phyloP scores from a whole-genome alignment of 225 moss, liverwort and hornwort species.

The Climacium dendroides region DNA sequence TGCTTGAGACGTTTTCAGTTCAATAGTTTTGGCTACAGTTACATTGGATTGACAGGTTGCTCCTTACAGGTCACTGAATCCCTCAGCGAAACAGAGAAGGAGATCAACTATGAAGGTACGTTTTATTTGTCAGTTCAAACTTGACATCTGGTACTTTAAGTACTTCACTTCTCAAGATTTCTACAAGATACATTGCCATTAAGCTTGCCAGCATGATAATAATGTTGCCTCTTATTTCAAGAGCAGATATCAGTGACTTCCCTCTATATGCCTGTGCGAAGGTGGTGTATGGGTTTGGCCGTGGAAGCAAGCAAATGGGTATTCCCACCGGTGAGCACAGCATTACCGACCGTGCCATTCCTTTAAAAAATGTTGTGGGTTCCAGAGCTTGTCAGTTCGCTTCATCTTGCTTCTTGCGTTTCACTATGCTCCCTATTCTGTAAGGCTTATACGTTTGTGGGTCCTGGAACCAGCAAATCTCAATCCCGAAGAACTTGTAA shows the following conservation, averaged over 20 bases:
- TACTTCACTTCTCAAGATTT: background rate
- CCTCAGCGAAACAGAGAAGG: background rate
- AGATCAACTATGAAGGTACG: constrained; percentile 21
- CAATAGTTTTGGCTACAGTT: background rate
- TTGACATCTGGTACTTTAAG: background rate
- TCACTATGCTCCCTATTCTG: background rate
- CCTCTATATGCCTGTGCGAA: constrained; percentile 55
- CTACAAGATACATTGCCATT: background rate
- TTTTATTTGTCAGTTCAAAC: background rate
- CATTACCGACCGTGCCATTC: background rate
- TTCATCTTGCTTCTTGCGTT: background rate
- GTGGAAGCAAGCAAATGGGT: constrained; percentile 91
- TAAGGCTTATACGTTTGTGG: background rate
- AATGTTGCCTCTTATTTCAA: background rate
- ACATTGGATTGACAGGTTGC: background rate
- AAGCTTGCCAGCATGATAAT: background rate
- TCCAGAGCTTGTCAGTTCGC: background rate
- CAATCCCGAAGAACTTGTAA: constrained; percentile 44
- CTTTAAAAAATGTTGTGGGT: background rate
- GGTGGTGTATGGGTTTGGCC: constrained; percentile 69
- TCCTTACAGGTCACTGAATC: constrained; percentile 18
- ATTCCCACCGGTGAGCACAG: constrained; percentile 64
- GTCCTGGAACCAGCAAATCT: constrained; percentile 55
- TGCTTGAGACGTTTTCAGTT: background rate
- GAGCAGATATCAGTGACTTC: constrained; percentile 36